These are phyloP conservation scores for Trichophyton schoenleinii DNA, from an alignment of 2,329 filamentous ascomycete genomes.

Conservation along the genomic window DNA sequence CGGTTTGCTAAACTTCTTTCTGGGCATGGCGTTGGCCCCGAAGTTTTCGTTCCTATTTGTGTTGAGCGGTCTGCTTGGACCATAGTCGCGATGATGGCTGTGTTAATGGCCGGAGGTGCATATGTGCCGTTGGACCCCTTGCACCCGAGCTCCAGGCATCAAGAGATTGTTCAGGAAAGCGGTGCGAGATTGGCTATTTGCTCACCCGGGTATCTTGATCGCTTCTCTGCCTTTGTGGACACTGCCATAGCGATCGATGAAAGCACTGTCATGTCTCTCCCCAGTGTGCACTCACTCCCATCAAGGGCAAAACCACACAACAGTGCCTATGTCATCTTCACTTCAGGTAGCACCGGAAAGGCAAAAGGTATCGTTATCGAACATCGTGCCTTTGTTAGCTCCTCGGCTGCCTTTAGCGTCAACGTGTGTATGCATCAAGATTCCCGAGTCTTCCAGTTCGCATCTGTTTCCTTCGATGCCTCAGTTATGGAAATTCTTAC, in stretches of 20 bases:
- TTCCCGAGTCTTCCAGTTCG: conserved; percentile 61
- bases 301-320: conserved; percentile 7
- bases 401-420: conserved; percentile 27
- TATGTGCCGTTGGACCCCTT: conserved; percentile 65
- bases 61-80: conserved; percentile 51
- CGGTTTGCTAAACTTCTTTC: conserved; percentile 8
- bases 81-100: conserved; percentile 61
- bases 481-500: conserved; percentile 88
- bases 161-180: conserved; percentile 10
- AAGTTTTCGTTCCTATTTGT: conserved; percentile 12
- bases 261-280: conserved; percentile 41
- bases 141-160: conserved; percentile 11
- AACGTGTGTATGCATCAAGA: conserved; percentile 44
- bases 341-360: conserved; percentile 66
- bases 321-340: conserved; percentile 70
- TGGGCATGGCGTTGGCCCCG: conserved; percentile 10
- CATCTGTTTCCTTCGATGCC: conserved; percentile 72
- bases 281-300: conserved; percentile 21
- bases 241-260: conserved; percentile 40
- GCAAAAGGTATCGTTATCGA: conserved; percentile 73
- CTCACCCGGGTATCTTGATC: conserved; percentile 8
- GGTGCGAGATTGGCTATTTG: conserved; percentile 10
- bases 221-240: conserved; percentile 19
- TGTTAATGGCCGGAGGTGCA: conserved; percentile 61
- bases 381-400: conserved; percentile 62